These are phyloP conservation scores for Trifolium dubium DNA, from an alignment of 306 rosid species.

Conservation along the genomic window DNA sequence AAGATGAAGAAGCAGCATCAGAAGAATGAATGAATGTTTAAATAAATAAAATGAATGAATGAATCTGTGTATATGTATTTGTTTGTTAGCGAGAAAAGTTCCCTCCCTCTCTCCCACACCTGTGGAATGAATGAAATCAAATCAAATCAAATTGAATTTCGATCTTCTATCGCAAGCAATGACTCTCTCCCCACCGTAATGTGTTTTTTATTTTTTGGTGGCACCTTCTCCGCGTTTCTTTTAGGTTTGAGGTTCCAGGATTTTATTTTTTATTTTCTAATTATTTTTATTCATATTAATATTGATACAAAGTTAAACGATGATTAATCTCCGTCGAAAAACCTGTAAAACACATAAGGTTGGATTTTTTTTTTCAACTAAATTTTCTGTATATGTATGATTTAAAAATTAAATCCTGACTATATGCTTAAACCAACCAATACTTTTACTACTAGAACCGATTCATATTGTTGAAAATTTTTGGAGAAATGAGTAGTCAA, in stretches of 20 bases:
- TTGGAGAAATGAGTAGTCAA: no score
- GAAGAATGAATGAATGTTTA: background rate
- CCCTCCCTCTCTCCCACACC: constrained; percentile 38
- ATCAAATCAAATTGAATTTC: background rate
- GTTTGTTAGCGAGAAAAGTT: background rate
- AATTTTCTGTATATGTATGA: no score
- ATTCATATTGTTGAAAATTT: no score
- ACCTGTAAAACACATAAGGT: no score
- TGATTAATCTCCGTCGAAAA: no score
- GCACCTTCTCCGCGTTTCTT: constrained; percentile 28
- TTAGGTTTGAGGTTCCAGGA: background rate
- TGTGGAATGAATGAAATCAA: constrained; percentile 21
- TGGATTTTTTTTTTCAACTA: no score
- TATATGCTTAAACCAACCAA: no score
- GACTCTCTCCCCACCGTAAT: background rate
- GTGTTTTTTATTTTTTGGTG: background rate
- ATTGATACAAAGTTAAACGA: no score
- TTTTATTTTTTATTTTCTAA: background rate
- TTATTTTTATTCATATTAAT: no score
- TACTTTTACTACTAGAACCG: no score
- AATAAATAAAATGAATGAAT: no score
- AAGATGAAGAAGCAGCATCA: background rate
- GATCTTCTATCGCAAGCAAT: constrained; percentile 14
- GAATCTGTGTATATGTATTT: background rate
- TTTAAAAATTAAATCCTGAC: no score